Percentiles rank a stretch among this genome's conserved stretches.
Conservation (phyloP, 176 grass and related monocot species). For the bread wheat (Triticum aestivum) region IWGSC_CS_RefSeq_v2.1 NC_057803.1:615064078-615064577, state of each 20-base stretch:
- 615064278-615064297: slow-evolving; percentile 31
- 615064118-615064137: too few relatives aligned
- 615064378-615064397: slow-evolving; percentile 14
- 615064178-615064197: too few relatives aligned
- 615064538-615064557: not conserved
- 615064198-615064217: too few relatives aligned
- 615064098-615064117: slow-evolving; percentile 2
- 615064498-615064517: not conserved
- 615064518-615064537: not conserved
- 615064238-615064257: too few relatives aligned
- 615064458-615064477: slow-evolving; percentile 14
- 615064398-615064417: slow-evolving; percentile 30
- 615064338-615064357: slow-evolving; percentile 17
- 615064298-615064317: slow-evolving; percentile 28
- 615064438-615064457: slow-evolving; percentile 22
- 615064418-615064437: slow-evolving; percentile 32
- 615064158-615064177: too few relatives aligned
- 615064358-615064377: slow-evolving; percentile 33
- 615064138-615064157: too few relatives aligned
- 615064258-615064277: not conserved
- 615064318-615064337: slow-evolving; percentile 29
- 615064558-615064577: not conserved
- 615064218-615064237: too few relatives aligned
- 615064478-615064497: not conserved
- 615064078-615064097: slow-evolving; percentile 51